Base-by-base conservation (phyloP, 345 rosid species). In the Nephelium lappaceum region DNA sequence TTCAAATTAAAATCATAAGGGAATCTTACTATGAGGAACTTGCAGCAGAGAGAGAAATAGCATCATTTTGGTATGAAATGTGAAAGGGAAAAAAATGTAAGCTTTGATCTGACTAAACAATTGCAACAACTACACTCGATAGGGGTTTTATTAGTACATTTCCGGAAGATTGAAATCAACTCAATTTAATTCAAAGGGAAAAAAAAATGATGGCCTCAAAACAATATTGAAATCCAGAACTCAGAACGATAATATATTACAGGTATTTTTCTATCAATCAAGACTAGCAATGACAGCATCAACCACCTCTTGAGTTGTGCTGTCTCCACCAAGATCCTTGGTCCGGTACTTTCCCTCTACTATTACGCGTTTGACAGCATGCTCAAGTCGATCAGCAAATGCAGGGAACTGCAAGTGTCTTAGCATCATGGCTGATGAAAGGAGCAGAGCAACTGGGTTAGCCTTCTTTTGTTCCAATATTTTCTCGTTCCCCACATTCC, bases 341-440 rank as follows among this genome's bases (percentile, higher is more conserved):
- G 98, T 95, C 71, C 93, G 85, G 73, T 77, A 80, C 76, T 84
- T 84, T 39, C 94, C 93, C 70, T 91, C 97, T 2, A 25, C 77
- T 63, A 95, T 93, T 70, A 93, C 93, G 6, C 79, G 77, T 75
- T 92, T 84, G 78, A 95, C 98, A 0, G 98, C 97, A 23, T 91
- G 89, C 81, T 95, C 98, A 8, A 95, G 86, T 82, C 95, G 85
- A 83, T 95, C 95, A 15, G 98, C 98, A 64, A 95, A 95, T 5
- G 98, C 88, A 68, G 98, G 98, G 80, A 95, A 93, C 88, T 90
- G 98, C 68, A 95, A 94, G 73, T 95, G 98, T 79, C 97, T 95
- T 24, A 95, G 89, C 98, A 93, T 92, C 98, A 95, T 95, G 21
- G 98, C 97, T 65, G 98, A 95, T 67, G 98, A 95, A 38, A 93